Conservation (phyloP, 495 filamentous ascomycete genomes). For the Daldinia loculata region DNA sequence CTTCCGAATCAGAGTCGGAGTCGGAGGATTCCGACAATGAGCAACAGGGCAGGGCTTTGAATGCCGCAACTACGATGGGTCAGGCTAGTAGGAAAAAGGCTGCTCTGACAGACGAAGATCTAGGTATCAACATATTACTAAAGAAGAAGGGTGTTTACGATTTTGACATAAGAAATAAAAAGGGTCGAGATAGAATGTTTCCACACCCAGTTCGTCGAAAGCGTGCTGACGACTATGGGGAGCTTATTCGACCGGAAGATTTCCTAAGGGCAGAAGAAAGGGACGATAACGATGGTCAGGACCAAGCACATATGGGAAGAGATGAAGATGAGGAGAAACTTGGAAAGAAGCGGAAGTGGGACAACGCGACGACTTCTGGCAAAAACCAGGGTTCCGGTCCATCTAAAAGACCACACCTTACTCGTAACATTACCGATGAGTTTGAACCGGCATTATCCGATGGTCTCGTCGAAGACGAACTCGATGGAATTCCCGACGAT, state of each 20-base stretch:
- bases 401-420: slow-evolving; percentile 53
- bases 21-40: slow-evolving; percentile 90
- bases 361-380: slow-evolving; percentile 65
- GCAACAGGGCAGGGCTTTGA: slow-evolving; percentile 90
- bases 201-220: slow-evolving; percentile 82
- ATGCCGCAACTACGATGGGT: slow-evolving; percentile 81
- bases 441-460: slow-evolving; percentile 53
- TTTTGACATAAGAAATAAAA: slow-evolving; percentile 91
- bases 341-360: slow-evolving; percentile 95
- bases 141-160: slow-evolving; percentile 88
- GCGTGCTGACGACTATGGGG: slow-evolving; percentile 89
- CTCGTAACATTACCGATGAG: slow-evolving; percentile 51
- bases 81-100: slow-evolving; percentile 84
- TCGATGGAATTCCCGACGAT: slow-evolving; percentile 65
- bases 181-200: slow-evolving; percentile 92
- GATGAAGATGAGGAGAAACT: slow-evolving; percentile 67
- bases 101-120: slow-evolving; percentile 80
- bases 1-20: slow-evolving; percentile 77
- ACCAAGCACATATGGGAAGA: slow-evolving; percentile 56
- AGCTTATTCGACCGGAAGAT: slow-evolving; percentile 90
- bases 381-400: slow-evolving; percentile 47
- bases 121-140: slow-evolving; percentile 91
- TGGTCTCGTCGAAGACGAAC: slow-evolving; percentile 56
- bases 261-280: slow-evolving; percentile 93
- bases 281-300: slow-evolving; percentile 77